Evolutionary conservation across 2,329 filamentous ascomycete genomes (phyloP).

Genomic region (Alternaria consortialis): DNA sequence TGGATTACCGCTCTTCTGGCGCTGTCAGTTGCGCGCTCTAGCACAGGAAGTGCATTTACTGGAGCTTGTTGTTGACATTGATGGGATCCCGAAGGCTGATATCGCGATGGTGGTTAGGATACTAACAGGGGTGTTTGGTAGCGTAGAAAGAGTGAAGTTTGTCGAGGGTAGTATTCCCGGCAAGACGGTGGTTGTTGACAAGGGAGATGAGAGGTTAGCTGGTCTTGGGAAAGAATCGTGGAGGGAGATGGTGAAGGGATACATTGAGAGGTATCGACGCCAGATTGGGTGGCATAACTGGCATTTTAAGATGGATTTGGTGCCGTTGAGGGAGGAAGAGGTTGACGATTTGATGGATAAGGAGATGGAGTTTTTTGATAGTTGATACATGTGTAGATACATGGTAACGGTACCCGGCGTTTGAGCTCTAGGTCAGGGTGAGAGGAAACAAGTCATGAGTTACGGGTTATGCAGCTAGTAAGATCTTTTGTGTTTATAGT

Average conservation of each 20-base stretch:
- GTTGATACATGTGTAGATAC: neutral
- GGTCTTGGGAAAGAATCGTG: conserved; percentile 16
- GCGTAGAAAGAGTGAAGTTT: conserved; percentile 26
- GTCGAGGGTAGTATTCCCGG: conserved; percentile 13
- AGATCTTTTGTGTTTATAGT: neutral
- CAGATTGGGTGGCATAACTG: conserved; percentile 17
- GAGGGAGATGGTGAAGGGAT: conserved; percentile 28
- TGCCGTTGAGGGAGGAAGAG: conserved; percentile 11
- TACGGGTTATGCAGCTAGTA: neutral
- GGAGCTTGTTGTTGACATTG: conserved; percentile 36
- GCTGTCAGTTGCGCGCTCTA: conserved; percentile 43
- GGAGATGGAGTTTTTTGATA: conserved; percentile 26
- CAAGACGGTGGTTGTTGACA: neutral
- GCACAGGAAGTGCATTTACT: conserved; percentile 34
- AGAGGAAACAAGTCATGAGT: neutral
- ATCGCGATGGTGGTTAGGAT: conserved; percentile 37
- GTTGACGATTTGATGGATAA: conserved; percentile 26
- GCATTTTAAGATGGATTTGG: conserved; percentile 22
- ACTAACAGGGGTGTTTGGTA: conserved; percentile 28
- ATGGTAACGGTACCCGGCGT: neutral
- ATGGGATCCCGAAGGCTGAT: conserved; percentile 24
- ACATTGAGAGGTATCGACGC: conserved; percentile 19
- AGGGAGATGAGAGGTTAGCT: conserved; percentile 12
- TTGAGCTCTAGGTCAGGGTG: neutral
- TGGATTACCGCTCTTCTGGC: conserved; percentile 41